These are phyloP conservation scores for Phaeosphaeria sp. DNA, from an alignment of 2,329 filamentous ascomycete species.

Conservation along the genomic window DNA sequence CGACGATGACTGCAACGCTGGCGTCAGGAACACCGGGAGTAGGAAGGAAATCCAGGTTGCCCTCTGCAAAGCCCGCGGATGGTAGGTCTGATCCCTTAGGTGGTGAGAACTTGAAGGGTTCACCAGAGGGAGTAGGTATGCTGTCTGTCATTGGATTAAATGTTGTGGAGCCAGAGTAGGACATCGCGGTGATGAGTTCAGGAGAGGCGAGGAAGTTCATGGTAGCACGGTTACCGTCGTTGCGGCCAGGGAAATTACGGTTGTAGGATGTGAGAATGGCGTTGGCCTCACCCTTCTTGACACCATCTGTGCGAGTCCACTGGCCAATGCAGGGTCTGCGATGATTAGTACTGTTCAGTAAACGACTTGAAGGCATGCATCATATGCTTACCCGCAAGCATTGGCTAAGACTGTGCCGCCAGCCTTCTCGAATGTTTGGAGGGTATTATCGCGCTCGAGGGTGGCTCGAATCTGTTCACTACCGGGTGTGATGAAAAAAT, in stretches of 20 bases:
- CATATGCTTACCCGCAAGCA: slow-evolving; percentile 68
- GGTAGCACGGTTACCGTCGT: slow-evolving; percentile 93
- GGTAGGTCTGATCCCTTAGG: slow-evolving; percentile 69
- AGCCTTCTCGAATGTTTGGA: slow-evolving; percentile 83
- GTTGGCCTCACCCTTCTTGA: slow-evolving; percentile 84
- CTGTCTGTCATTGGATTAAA: slow-evolving; percentile 96
- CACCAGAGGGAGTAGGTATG: slow-evolving; percentile 79
- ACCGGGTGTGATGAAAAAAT: slow-evolving; percentile 96
- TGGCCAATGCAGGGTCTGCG: slow-evolving; percentile 84
- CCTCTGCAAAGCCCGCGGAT: slow-evolving; percentile 79
- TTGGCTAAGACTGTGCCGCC: slow-evolving; percentile 92
- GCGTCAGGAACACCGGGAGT: slow-evolving; percentile 75
- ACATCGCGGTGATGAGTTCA: slow-evolving; percentile 95
- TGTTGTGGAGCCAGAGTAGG: slow-evolving; percentile 87
- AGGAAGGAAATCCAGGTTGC: slow-evolving; percentile 76
- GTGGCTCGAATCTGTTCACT: slow-evolving; percentile 97
- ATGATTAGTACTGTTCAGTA: slow-evolving; percentile 11
- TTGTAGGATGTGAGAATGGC: slow-evolving; percentile 98
- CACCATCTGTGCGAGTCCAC: slow-evolving; percentile 90
- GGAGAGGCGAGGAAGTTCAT: slow-evolving; percentile 99
- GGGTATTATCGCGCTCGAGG: slow-evolving; percentile 84
- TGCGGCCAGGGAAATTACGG: slow-evolving; percentile 95
- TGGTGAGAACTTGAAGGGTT: slow-evolving; percentile 83
- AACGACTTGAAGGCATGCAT: not conserved
- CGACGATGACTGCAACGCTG: slow-evolving; percentile 75